Conservation (phyloP, 2,329 filamentous ascomycete genomes). For the Botryotinia convoluta region DNA sequence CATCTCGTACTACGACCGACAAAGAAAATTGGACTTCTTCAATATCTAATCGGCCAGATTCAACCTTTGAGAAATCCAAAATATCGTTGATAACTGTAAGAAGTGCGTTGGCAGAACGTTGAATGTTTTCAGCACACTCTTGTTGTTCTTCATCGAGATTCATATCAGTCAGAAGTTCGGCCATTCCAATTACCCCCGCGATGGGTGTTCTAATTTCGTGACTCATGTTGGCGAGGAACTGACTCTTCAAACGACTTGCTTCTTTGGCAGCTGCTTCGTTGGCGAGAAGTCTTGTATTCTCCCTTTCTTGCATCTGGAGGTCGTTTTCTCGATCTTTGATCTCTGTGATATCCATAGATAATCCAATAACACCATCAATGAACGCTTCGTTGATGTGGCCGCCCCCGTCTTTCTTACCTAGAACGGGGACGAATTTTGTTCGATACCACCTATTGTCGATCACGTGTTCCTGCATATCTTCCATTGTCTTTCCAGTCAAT, state of each 20-base stretch:
- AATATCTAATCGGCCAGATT: slow-evolving; percentile 72
- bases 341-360: slow-evolving; percentile 79
- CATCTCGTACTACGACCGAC: slow-evolving; percentile 68
- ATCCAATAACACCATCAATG: slow-evolving; percentile 71
- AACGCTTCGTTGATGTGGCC: slow-evolving; percentile 48
- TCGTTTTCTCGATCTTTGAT: slow-evolving; percentile 63
- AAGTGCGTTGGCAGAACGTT: slow-evolving; percentile 75
- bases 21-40: slow-evolving; percentile 79
- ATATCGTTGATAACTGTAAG: slow-evolving; percentile 91
- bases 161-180: slow-evolving; percentile 69
- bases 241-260: slow-evolving; percentile 75
- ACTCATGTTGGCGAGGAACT: slow-evolving; percentile 80
- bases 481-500: slow-evolving; percentile 55
- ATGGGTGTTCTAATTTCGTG: slow-evolving; percentile 78
- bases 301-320: slow-evolving; percentile 61
- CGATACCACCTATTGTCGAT: slow-evolving; percentile 62
- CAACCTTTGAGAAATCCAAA: slow-evolving; percentile 83
- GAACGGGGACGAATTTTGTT: slow-evolving; percentile 67
- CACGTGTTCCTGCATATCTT: slow-evolving; percentile 59
- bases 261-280: slow-evolving; percentile 78
- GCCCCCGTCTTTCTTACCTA: slow-evolving; percentile 54
- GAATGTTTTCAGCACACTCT: slow-evolving; percentile 75
- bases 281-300: slow-evolving; percentile 68
- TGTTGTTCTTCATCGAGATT: slow-evolving; percentile 66
- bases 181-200: slow-evolving; percentile 77